Base-by-base conservation (phyloP, 2,329 filamentous ascomycete genomes). In the Xylaria sp. region DNA sequence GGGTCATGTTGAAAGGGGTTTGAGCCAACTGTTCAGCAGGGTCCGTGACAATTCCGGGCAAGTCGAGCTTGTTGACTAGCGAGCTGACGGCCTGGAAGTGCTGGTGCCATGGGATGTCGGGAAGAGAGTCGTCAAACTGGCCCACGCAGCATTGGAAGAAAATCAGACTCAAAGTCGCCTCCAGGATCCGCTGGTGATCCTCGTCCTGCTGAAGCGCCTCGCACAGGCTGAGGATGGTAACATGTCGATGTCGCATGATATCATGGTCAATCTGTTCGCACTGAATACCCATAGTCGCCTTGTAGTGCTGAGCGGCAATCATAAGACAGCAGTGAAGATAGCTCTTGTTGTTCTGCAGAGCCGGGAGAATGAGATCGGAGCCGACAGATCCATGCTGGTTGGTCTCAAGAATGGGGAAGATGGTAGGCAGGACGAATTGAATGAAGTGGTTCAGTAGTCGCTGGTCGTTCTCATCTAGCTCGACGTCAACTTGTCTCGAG, bases 261-360 rank as follows among this genome's bases (percentile, higher is more conserved):
- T 97, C 92, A 64, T 87, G 83, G 75, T 97, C 91, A 59, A 96
- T 87, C 69, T 92, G 86, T 58, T 91, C 88, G 56, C 81, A 83
- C 52, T 83, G 76, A 5, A 88, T 75, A 59, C 83, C 81, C 71
- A 86, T 82, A 0, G 88, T 89, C 2, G 88, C 85, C 80, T 97
- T 97, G 76, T 90, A 85, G 76, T 99, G 94, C 71, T 95, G 90
- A 1, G 92, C 93, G 7, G 94, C 87, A 61, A 95, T 91, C 79
- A 91, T 95, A 63, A 99, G 80, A 76, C 93, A 97, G 79, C 92
- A 97, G 79, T 97, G 92, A 37, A 97, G 82, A 75, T 97, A 99
- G 66, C 87, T 89, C 74, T 90, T 92, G 83, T 97, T 99, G 68
- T 84, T 89, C 73, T 95, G 90, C 39, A 99, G 81, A 6, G 93